Evolutionary conservation across 805 yeast species (phyloP), one percentile per base, ranked within the genome.

Genomic region (Starmerella sp.): DNA sequence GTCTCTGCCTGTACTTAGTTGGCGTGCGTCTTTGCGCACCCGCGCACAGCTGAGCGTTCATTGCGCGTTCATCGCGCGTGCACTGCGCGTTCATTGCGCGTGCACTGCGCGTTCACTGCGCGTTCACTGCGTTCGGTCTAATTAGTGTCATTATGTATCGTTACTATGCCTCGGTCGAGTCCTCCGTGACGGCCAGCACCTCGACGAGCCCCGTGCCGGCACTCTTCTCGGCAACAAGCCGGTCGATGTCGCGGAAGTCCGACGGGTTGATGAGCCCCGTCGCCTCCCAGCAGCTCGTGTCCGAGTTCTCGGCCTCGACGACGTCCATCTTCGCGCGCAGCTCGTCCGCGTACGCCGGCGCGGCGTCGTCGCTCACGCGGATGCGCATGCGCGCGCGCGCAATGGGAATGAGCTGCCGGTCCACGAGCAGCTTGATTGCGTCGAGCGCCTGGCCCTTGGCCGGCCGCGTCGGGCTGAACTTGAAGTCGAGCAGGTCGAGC

Each of bases 371-470:
- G 15, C 62, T 64, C 48, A 86, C 69, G 60, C 82, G 81, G 41
- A 93, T 77, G 69, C 87, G 82, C 98, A 93, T 93, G 63, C 84
- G 83, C 0, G 97, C 97, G 61, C 98, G 77, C 0, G 88, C 95
- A 55, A 93, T 90, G 9, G 97, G 97, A 31, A 93, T 84, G 35
- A 89, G 73, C 69, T 93, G 97, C 60, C 80, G 78, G 35, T 82
- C 78, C 4, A 86, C 83, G 50, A 93, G 72, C 51, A 84, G 67
- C 65, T 80, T 85, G 60, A 93, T 90, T 4, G 95, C 96, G 54
- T 93, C 97, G 47, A 93, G 71, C 0, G 97, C 97, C 67, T 89
- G 96, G 11, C 78, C 75, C 69, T 93, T 93, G 32, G 95, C 86
- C 6, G 86, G 77, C 51, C 77, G 78, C 9, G 61, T 55, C 28